phyloP scores from a whole-genome alignment of 2,329 filamentous ascomycete species.

The Albifimbria verrucaria region DNA sequence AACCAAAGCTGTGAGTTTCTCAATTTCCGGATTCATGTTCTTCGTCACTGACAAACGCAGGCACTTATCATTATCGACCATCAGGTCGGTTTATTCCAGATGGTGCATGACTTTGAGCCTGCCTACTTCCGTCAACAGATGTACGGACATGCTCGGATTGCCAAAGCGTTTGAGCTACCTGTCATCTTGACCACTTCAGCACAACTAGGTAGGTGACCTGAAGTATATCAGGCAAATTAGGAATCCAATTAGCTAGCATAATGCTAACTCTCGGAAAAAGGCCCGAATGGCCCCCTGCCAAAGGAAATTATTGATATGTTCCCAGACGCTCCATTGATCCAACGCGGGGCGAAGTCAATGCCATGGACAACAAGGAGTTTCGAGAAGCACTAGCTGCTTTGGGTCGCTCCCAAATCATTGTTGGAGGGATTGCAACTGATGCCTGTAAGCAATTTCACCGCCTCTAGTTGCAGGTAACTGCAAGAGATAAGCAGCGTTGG shows the following conservation, averaged over 20 bases:
- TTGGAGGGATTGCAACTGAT: slow-evolving; percentile 60
- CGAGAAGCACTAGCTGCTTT: slow-evolving; percentile 37
- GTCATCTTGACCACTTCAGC: slow-evolving; percentile 53
- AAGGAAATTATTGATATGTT: slow-evolving; percentile 58
- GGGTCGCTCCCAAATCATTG: slow-evolving; percentile 53
- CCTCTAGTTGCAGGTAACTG: neutral
- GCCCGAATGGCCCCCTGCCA: slow-evolving; percentile 57
- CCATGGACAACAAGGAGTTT: slow-evolving; percentile 61
- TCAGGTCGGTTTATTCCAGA: slow-evolving; percentile 41
- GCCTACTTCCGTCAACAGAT: slow-evolving; percentile 56
- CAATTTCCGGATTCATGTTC: neutral
- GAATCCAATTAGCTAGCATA: neutral
- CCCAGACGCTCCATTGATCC: slow-evolving; percentile 53
- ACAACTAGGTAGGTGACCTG: neutral
- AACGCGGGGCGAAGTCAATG: slow-evolving; percentile 60
- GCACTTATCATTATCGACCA: slow-evolving; percentile 4
- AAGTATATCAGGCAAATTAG: neutral
- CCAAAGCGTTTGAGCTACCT: slow-evolving; percentile 55
- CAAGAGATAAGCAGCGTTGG: neutral
- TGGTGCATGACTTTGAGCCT: slow-evolving; percentile 54
- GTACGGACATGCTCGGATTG: slow-evolving; percentile 53
- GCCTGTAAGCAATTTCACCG: slow-evolving; percentile 36
- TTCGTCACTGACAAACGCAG: neutral
- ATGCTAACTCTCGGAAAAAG: slow-evolving; percentile 18
- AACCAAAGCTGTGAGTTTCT: neutral